Evolutionary conservation across 257 asterid genomes (phyloP), one percentile per base, ranked within the genome.

Genomic region (Avicennia marina): DNA sequence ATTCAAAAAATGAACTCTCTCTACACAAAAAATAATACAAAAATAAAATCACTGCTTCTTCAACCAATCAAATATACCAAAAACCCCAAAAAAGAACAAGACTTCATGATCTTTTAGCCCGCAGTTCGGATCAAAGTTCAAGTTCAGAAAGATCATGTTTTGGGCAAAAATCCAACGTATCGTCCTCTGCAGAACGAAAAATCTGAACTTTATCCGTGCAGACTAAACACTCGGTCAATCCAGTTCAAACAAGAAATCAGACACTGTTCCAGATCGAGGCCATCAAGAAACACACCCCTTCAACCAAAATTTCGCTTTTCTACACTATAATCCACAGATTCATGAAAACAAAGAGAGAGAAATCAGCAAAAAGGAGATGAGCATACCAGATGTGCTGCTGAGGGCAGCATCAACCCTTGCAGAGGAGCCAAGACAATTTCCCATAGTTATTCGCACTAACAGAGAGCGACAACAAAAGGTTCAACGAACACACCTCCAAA

Each of bases 331-430:
- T n/a, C n/a, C 18, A n/a, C 25, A 13, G 15, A 63, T 11, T 45
- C 43, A 26, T 22, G 40, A 50, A 44, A 31, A 9, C 2, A 22
- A 36, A 36, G 1, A 17, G 19, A 17, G 11, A 43, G n/a, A 29
- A 7, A 32, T 17, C 2, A 18, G 4, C 9, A 43, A 43, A 43
- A 13, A 6, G 21, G 1, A 16, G 18, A 7, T 1, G 21, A 4
- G 11, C 60, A 42, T 81, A 90, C 97, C 96, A 58, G 89, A 77
- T 47, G 79, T 38, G 40, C 68, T 64, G 84, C 87, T 87, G 65
- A 76, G 75, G 58, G 90, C 57, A 10, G 98, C 81, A 66, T 87
- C 98, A 74, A 87, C 87, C 83, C 75, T 85, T 5, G 96, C 90
- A 1, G 98, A 71, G 27, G 94, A 79, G 75, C 78, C 86, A 12